Evolutionary conservation across 2,329 filamentous ascomycete species (phyloP), one percentile per base, ranked within the genome.

Genomic region (Colletotrichum tropicale): DNA sequence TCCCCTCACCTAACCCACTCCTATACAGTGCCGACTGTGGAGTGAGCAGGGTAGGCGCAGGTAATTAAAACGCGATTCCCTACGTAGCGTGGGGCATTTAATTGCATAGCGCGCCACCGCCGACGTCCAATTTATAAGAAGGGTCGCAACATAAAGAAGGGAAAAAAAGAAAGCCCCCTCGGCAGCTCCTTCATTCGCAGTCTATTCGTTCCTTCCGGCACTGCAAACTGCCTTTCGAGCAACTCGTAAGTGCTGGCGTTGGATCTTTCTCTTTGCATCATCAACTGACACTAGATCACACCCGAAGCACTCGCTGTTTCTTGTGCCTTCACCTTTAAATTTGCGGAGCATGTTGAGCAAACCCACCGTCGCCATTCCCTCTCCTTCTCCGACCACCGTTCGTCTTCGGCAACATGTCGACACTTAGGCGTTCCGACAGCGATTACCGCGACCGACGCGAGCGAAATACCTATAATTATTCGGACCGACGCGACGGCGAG

Each of bases 401-500:
- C 30, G 34, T n/a, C 21, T 18, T 24, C n/a, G 32, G 32, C 60
- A 64, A 38, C 13, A 65, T 34, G 66, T 30, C 56, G 56, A 48
- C 56, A 21, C 48, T 52, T 43, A 24, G 71, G 62, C 68, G 62
- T 24, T n/a, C 32, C 16, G 65, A 75, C 48, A 58, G 48, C 24
- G 68, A 70, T 67, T 36, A 48, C 16, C 62, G 76, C 52, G 68
- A 74, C 30, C 30, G 32, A 24, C 60, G 60, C 28, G 58, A 61
- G 10, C 58, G 58, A n/a, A 61, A 32, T 26, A 12, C 15, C 26
- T 30, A 30, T n/a, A 30, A 60, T 12, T 30, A 60, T 16, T 28
- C 16, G 9, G 56, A 28, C 58, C 28, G 58, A 21, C 68, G 72
- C n/a, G 75, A 72, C 24, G 72, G 64, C 9, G 73, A 77, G 70